Percentiles rank a stretch among this genome's conserved stretches.
Evolutionary conservation across 2,329 filamentous ascomycete species (phyloP).

Genomic region (Penicillium digitatum): DNA sequence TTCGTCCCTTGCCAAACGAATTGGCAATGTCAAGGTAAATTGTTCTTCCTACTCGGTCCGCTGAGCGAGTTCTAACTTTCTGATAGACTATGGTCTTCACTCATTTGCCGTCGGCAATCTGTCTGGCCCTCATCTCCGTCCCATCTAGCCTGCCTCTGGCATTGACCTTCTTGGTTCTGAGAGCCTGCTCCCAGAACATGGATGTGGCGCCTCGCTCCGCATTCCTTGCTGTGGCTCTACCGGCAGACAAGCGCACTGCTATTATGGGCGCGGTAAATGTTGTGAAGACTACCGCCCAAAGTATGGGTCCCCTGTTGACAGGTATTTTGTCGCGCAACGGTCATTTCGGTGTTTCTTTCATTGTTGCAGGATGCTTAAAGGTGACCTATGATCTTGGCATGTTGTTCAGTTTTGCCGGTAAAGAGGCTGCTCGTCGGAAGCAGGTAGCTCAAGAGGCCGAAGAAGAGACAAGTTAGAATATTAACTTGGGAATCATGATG

Average conservation of each 20-base stretch:
- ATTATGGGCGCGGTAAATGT: conserved; percentile 69
- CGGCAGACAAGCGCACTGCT: conserved; percentile 63
- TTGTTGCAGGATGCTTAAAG: conserved; percentile 61
- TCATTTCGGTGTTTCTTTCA: conserved; percentile 61
- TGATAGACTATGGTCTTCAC: conserved; percentile 70
- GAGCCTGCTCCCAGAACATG: conserved; percentile 63
- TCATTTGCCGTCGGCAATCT: conserved; percentile 65
- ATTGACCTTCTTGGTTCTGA: conserved; percentile 58
- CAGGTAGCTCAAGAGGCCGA: conserved; percentile 10
- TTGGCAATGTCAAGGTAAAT: conserved; percentile 49
- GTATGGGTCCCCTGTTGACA: conserved; percentile 59
- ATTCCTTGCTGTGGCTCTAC: conserved; percentile 63
- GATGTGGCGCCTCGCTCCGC: conserved; percentile 66
- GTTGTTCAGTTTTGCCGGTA: conserved; percentile 48
- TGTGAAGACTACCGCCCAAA: conserved; percentile 62
- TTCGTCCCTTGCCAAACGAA: conserved; percentile 63
- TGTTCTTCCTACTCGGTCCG: conserved; percentile 7
- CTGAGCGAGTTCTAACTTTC: conserved; percentile 8
- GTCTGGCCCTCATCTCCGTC: conserved; percentile 60
- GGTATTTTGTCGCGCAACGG: conserved; percentile 57
- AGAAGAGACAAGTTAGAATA: conserved; percentile 11
- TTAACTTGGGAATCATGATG: not conserved
- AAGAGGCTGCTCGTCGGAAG: conserved; percentile 22
- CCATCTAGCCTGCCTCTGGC: conserved; percentile 53
- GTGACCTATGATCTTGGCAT: conserved; percentile 58